A percentile compares a stretch with the other conserved stretches of the same genome.
Evolutionary conservation across 164 flowering plant species (phyloP).

Genomic region (Cinnamomum chago): DNA sequence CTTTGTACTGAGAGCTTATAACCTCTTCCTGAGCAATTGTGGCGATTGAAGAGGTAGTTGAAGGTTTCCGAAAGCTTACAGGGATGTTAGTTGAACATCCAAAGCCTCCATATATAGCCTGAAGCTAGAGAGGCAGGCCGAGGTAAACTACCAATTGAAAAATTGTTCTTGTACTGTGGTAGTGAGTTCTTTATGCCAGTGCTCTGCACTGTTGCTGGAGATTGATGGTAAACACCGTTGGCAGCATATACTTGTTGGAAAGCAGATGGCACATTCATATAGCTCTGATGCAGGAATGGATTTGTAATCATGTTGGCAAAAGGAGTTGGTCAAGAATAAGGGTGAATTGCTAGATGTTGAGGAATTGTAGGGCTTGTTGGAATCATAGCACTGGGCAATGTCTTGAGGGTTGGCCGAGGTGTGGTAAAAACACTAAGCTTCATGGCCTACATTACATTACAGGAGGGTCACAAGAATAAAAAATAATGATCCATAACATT

Average conservation of each 20-base stretch:
- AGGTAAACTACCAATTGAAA: slow-evolving; percentile 41
- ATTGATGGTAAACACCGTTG: slow-evolving; percentile 78
- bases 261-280: slow-evolving; percentile 81
- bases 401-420: slow-evolving; percentile 54
- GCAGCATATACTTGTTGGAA: slow-evolving; percentile 75
- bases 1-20: slow-evolving; percentile 46
- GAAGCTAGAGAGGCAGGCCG: slow-evolving; percentile 68
- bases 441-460: slow-evolving; percentile 39
- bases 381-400: slow-evolving; percentile 44
- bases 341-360: slow-evolving; percentile 74
- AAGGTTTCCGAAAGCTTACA: slow-evolving; percentile 61
- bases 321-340: slow-evolving; percentile 72
- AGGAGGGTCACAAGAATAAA: neutral
- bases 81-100: slow-evolving; percentile 63
- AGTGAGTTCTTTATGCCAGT: slow-evolving; percentile 35
- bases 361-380: slow-evolving; percentile 74
- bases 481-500: neutral
- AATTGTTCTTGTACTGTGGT: slow-evolving; percentile 34
- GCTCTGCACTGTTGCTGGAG: slow-evolving; percentile 59
- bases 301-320: slow-evolving; percentile 79
- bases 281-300: slow-evolving; percentile 75
- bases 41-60: slow-evolving; percentile 56
- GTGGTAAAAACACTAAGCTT: slow-evolving; percentile 49
- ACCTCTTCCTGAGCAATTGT: slow-evolving; percentile 73
- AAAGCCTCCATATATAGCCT: slow-evolving; percentile 69